Evolutionary conservation across 1,284 basidiomycete genomes (phyloP), one percentile per base, ranked within the genome.

Genomic region (Ceratobasidium papillatum): DNA sequence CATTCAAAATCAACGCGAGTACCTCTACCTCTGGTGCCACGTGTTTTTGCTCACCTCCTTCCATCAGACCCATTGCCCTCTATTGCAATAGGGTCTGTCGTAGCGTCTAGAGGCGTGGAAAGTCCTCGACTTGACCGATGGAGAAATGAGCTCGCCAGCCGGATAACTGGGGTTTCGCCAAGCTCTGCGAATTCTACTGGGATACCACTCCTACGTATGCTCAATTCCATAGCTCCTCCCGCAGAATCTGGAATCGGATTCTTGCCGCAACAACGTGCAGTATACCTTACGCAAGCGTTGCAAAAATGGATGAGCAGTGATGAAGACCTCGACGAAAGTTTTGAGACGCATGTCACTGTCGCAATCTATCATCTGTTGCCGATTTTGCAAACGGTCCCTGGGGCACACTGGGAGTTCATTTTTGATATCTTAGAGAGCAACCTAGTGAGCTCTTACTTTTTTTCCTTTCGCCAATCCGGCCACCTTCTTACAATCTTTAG

Each of bases 381-480:
- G 0, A 93, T 99, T 62, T 84, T 99, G 68, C 96, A 99, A 81
- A 93, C 90, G 78, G 86, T 98, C 0, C 85, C 89, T 3, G 98
- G 98, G 0, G 86, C 87, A 0, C 98, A 99, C 81, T 97, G 97
- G 94, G 93, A 95, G 66, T 88, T 96, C 59, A 90, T 98, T 19
- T 96, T 95, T 80, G 96, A 99, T 80, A 82, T 98, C 5, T 82
- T 98, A 25, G 95, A 98, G 81, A 92, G 88, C 71, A 95, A 94
- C 77, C 84, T 99, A 0, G 94, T 94, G 76, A 76, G 85, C 81
- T 9, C 27, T 52, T 75, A 32, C 74, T 9, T 11, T n/a, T 27
- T 25, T 19, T 45, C 22, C 34, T 34, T 25, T 30, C 38, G 25
- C 36, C 19, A 17, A 27, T 11, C 41, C 19, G 9, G 74, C 25